phyloP scores from a whole-genome alignment of 2,329 filamentous ascomycete species.

The Monilinia vaccinii-corymbosi region DNA sequence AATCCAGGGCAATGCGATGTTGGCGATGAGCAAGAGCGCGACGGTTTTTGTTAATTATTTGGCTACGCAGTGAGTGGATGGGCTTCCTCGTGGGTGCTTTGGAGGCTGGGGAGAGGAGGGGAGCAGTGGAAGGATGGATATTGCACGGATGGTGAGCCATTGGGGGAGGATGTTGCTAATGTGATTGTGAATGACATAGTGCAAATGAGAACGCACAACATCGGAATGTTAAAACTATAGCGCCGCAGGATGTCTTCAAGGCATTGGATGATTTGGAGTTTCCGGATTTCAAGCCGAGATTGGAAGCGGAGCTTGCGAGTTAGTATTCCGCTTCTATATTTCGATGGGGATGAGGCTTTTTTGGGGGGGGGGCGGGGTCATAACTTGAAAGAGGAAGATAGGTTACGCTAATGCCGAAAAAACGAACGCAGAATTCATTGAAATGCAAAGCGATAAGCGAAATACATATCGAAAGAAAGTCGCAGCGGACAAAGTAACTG shows the following conservation, averaged over 20 bases:
- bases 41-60: constrained; percentile 80
- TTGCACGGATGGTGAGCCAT: neutral
- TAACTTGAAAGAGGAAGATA: constrained; percentile 2
- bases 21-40: constrained; percentile 72
- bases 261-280: constrained; percentile 72
- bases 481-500: constrained; percentile 49
- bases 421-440: constrained; percentile 50
- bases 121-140: neutral
- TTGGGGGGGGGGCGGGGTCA: too few relatives aligned
- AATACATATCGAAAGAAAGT: constrained; percentile 64
- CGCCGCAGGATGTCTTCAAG: constrained; percentile 65
- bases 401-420: constrained; percentile 9
- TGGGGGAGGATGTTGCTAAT: neutral
- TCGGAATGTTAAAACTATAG: constrained; percentile 69
- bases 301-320: constrained; percentile 73
- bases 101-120: neutral
- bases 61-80: constrained; percentile 54
- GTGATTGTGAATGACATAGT: constrained; percentile 34
- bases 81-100: neutral
- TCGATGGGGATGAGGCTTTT: too few relatives aligned
- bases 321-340: constrained; percentile 27
- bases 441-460: constrained; percentile 64
- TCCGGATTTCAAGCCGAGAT: constrained; percentile 54
- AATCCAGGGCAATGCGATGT: constrained; percentile 72
- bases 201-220: constrained; percentile 62